A percentile compares a stretch with the other conserved stretches of the same genome.
Conservation (phyloP, 805 yeast genomes). For the Jamesozyma piceae region DNA sequence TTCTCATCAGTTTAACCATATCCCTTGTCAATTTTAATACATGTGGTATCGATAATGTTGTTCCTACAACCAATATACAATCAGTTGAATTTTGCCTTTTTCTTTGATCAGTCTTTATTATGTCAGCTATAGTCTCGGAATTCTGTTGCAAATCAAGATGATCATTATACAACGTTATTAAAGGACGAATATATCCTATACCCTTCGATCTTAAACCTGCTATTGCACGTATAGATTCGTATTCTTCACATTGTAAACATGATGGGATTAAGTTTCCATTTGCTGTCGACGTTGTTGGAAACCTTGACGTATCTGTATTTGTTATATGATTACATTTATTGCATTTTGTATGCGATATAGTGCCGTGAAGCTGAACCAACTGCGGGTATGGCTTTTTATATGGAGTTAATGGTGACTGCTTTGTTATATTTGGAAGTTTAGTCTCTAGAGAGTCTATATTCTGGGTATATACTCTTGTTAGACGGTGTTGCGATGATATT, state of each 20-base stretch:
- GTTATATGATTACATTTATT: conserved; percentile 60
- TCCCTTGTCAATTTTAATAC: conserved; percentile 54
- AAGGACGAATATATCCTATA: conserved; percentile 52
- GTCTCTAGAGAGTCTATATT: conserved; percentile 78
- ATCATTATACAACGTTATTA: conserved; percentile 65
- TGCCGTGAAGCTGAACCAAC: conserved; percentile 79
- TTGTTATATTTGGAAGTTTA: conserved; percentile 40
- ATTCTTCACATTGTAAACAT: conserved; percentile 58
- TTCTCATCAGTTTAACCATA: conserved; percentile 47
- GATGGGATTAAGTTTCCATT: conserved; percentile 32
- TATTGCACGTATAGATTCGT: conserved; percentile 44
- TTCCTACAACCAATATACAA: conserved; percentile 73
- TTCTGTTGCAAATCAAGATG: conserved; percentile 52
- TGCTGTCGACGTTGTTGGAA: conserved; percentile 20
- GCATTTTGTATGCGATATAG: conserved; percentile 63
- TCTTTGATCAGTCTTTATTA: conserved; percentile 56
- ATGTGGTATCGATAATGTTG: conserved; percentile 74
- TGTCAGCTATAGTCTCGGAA: conserved; percentile 75
- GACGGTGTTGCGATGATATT: conserved; percentile 51
- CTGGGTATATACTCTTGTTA: conserved; percentile 74
- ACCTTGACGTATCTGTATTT: conserved; percentile 43
- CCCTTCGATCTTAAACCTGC: conserved; percentile 62
- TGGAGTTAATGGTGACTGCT: conserved; percentile 40
- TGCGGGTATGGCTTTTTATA: conserved; percentile 37
- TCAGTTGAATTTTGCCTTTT: conserved; percentile 36